Evolutionary conservation across 176 grass and related monocot genomes (phyloP).

Genomic region (Olyra latifolia): DNA sequence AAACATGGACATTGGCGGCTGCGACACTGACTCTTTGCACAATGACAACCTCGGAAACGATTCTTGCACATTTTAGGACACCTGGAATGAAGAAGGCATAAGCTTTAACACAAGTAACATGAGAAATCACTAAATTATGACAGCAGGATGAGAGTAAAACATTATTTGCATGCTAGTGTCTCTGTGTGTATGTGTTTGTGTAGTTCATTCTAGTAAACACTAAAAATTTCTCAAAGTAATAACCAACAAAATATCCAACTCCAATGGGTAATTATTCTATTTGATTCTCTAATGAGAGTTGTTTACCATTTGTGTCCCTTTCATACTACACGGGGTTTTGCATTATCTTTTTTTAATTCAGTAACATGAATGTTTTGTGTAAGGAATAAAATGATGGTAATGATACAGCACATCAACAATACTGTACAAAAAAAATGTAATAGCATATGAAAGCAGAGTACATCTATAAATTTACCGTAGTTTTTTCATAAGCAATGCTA

Average conservation of each 20-base stretch:
- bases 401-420: background rate
- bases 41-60: constrained; percentile 93
- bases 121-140: constrained; percentile 7
- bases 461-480: background rate
- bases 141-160: background rate
- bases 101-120: constrained; percentile 13
- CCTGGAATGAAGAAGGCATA: constrained; percentile 52
- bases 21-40: constrained; percentile 96
- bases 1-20: constrained; percentile 98
- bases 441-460: background rate
- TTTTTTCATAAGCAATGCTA: constrained; percentile 1
- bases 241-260: background rate
- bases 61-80: constrained; percentile 99
- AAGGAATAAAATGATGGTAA: background rate
- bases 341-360: background rate
- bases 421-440: background rate
- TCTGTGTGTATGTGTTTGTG: background rate
- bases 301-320: background rate
- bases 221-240: constrained; percentile 2
- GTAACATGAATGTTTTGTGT: background rate
- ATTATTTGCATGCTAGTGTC: background rate
- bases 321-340: background rate
- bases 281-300: background rate
- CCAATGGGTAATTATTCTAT: background rate
- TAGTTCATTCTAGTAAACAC: background rate